Percentiles rank a stretch among this genome's conserved stretches.
phyloP scores from a whole-genome alignment of 208 protist species.

The Crithidia expoeki region DNA sequence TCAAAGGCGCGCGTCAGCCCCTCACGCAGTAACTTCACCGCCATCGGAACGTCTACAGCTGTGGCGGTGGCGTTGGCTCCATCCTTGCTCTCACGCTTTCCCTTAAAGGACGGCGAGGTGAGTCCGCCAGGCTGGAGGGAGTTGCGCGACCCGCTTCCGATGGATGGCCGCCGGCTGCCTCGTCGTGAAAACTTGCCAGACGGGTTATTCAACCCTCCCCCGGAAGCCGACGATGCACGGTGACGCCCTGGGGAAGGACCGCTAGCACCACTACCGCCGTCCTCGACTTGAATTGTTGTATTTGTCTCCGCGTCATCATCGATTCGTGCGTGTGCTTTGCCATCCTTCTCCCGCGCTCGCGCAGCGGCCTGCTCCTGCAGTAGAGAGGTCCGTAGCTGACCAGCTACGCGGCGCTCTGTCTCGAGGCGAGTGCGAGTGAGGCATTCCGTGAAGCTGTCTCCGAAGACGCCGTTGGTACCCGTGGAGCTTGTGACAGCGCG shows the following conservation, averaged over 20 bases:
- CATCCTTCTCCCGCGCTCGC: not conserved
- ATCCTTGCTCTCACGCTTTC: not conserved
- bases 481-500: conserved; percentile 20
- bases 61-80: not conserved
- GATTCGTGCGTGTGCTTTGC: not conserved
- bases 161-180: not conserved
- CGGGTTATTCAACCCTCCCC: not conserved
- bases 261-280: not conserved
- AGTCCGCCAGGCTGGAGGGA: not conserved
- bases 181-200: not conserved
- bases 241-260: not conserved
- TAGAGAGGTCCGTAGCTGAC: conserved; percentile 17
- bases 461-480: conserved; percentile 10
- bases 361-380: conserved; percentile 13
- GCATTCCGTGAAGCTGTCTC: conserved; percentile 23
- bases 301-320: not conserved
- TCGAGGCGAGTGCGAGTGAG: conserved; percentile 26
- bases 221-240: not conserved
- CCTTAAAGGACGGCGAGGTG: not conserved
- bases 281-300: not conserved
- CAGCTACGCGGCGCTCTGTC: conserved; percentile 29
- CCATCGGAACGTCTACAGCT: not conserved
- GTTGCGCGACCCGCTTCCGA: not conserved
- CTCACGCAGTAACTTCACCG: conserved; percentile 28
- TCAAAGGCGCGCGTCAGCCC: conserved; percentile 41